phyloP scores from a whole-genome alignment of 768 basidiomycete genomes.

The Naganishia kalamii region DNA sequence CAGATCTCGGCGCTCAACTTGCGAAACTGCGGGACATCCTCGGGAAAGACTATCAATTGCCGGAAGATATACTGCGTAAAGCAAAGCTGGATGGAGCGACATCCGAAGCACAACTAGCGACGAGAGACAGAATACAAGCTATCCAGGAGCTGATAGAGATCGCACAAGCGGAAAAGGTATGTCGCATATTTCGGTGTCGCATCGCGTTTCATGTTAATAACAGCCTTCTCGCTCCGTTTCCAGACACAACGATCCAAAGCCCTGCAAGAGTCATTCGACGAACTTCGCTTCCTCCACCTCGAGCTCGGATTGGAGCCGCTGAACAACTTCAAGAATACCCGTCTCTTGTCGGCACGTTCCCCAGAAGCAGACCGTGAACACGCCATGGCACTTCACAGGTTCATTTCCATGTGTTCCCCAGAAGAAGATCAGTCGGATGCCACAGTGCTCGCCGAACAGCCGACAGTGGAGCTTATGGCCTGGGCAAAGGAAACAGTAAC shows the following conservation, averaged over 20 bases:
- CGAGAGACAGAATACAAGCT: constrained; percentile 4
- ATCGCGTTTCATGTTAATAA: background rate
- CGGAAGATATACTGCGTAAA: background rate
- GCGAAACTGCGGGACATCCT: background rate
- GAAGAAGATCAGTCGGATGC: constrained; percentile 47
- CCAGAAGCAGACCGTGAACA: background rate
- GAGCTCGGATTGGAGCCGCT: constrained; percentile 19
- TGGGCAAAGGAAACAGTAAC: constrained; percentile 61
- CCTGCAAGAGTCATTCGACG: constrained; percentile 29
- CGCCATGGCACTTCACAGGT: constrained; percentile 5
- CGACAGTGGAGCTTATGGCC: constrained; percentile 63
- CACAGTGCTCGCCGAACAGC: constrained; percentile 46
- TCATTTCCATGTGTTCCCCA: constrained; percentile 9
- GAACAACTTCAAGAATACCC: background rate
- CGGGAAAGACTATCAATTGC: constrained; percentile 9
- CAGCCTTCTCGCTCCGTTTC: background rate
- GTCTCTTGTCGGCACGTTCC: background rate
- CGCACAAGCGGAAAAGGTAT: constrained; percentile 22
- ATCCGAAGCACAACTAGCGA: background rate
- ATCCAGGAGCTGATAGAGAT: background rate
- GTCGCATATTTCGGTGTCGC: background rate
- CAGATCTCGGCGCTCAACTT: constrained; percentile 4
- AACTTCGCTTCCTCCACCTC: constrained; percentile 22
- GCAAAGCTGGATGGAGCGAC: background rate
- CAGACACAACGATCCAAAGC: constrained; percentile 2